Base-by-base conservation (phyloP, 805 yeast species). In the Schwanniomyces pseudopolymorphus region DNA sequence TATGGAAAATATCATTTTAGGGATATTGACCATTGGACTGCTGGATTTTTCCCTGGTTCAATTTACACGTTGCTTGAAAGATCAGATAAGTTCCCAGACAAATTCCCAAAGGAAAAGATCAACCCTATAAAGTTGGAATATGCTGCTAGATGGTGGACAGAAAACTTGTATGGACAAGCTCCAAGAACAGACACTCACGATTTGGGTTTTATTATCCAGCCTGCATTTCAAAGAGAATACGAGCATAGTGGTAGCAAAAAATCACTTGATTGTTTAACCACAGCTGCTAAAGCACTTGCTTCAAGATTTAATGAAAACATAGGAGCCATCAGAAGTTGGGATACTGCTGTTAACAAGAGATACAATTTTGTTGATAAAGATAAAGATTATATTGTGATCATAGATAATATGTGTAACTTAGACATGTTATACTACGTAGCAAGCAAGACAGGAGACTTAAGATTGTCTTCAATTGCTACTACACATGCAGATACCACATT, bases 401-500 rank as follows among this genome's bases (percentile, higher is more conserved):
- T 64, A 31, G 57, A 53, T 39, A 53, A 53, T 37, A 53, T 53
- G 57, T 53, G 57, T 36, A 53, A 53, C 31, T 49, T 64, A 43
- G 56, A 58, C 38, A 39, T 64, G 51, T 52, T 64, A 19, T 64
- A 59, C 53, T 51, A 53, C 31, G 67, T 61, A 8, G 52, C 66
- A 6, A 27, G 40, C 19, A 43, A 51, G 11, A 55, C 65, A 8
- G 67, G 68, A 16, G 65, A 64, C 45, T 37, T 48, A 26, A 41
- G 44, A 5, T 53, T 54, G 16, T 55, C 66, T 8, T 51, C 56
- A 2, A 51, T 56, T 28, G 69, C 68, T 5, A 61, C 64, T 5
- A 53, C 46, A 4, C 69, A 64, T 45, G 69, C 69, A 8, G 60
- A 59, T 44, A 60, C 54, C 6, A 60, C 67, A 5, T 40, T 59